Base-by-base conservation (phyloP, 2,329 filamentous ascomycete genomes). In the Lithohypha guttulata region DNA sequence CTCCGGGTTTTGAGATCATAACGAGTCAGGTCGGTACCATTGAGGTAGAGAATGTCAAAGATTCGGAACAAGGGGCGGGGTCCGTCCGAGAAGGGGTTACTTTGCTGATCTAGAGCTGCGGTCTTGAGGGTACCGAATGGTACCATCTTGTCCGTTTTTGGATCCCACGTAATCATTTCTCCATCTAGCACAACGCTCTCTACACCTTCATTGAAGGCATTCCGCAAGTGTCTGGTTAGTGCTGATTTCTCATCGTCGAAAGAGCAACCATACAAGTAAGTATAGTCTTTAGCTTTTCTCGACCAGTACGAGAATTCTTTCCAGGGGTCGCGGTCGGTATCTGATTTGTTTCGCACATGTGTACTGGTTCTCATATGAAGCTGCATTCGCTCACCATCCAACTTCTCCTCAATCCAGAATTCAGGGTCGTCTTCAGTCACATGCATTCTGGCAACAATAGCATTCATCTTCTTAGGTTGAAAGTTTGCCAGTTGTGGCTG, bases 81-180 rank as follows among this genome's bases (percentile, higher is more conserved):
- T 1, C 76, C 80, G 3, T 67, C 75, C 3, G 63, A 60, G 42
- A 73, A 79, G 0, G 78, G 79, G 46, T 87, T 85, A 45, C 77
- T 75, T 54, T 87, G 79, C 52, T 89, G 83, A 0, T 79, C 71
- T 21, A 93, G 61, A 0, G 89, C 89, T 0, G 87, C 89, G 1
- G 85, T 89, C 61, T 98, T 98, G 34, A 98, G 69, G 0, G 84
- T 93, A 6, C 91, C 91, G 57, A 98, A 98, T 0, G 81, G 77
- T 11, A 93, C 81, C 37, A 91, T 82, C 40, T 81, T 81, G 61
- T 94, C 82, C 34, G 82, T 69, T 30, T 80, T 76, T 44, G 86
- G 83, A 55, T 96, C 85, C 91, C 91, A 98, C 1, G 87, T 94
- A 42, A 98, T 86, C 91, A 98, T 98, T 58, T 98, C 91, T 7